Conservation (phyloP, 495 filamentous ascomycete species). For the Lentithecium fluviatile region DNA sequence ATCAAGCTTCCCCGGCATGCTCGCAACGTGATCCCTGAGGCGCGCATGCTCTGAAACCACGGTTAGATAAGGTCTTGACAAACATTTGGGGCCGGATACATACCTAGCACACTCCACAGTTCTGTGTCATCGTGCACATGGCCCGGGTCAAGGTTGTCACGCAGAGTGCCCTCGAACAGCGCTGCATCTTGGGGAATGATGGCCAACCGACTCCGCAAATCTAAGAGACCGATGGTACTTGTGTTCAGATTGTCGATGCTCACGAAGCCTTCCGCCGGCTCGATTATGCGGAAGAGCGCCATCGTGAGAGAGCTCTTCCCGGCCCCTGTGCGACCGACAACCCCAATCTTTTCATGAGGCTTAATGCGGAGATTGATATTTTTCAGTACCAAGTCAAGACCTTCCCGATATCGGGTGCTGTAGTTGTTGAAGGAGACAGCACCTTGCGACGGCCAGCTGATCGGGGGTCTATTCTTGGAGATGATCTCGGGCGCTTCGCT, state of each 20-base stretch:
- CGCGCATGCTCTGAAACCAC: slow-evolving; percentile 75
- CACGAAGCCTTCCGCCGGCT: slow-evolving; percentile 75
- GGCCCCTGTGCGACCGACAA: slow-evolving; percentile 93
- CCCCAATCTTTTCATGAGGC: slow-evolving; percentile 95
- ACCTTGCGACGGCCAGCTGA: slow-evolving; percentile 89
- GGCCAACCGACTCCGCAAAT: slow-evolving; percentile 84
- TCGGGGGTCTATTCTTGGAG: slow-evolving; percentile 77
- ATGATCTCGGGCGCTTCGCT: slow-evolving; percentile 96
- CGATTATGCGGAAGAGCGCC: slow-evolving; percentile 93
- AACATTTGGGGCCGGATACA: slow-evolving; percentile 41
- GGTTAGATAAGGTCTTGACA: slow-evolving; percentile 21
- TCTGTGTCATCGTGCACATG: slow-evolving; percentile 97
- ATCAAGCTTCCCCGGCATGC: slow-evolving; percentile 88
- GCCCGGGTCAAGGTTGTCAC: slow-evolving; percentile 94
- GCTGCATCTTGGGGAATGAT: slow-evolving; percentile 99
- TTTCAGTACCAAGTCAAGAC: slow-evolving; percentile 87
- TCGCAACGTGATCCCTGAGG: slow-evolving; percentile 83
- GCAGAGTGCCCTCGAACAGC: slow-evolving; percentile 91
- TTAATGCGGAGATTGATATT: slow-evolving; percentile 89
- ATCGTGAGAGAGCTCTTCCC: slow-evolving; percentile 95
- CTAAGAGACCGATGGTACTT: slow-evolving; percentile 82
- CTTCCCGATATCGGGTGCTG: slow-evolving; percentile 87
- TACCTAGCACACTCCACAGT: slow-evolving; percentile 93
- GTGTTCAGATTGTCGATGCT: slow-evolving; percentile 88
- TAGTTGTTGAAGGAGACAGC: slow-evolving; percentile 90